phyloP scores from a whole-genome alignment of 2,329 filamentous ascomycete genomes.

The Stachybotrys elegans region DNA sequence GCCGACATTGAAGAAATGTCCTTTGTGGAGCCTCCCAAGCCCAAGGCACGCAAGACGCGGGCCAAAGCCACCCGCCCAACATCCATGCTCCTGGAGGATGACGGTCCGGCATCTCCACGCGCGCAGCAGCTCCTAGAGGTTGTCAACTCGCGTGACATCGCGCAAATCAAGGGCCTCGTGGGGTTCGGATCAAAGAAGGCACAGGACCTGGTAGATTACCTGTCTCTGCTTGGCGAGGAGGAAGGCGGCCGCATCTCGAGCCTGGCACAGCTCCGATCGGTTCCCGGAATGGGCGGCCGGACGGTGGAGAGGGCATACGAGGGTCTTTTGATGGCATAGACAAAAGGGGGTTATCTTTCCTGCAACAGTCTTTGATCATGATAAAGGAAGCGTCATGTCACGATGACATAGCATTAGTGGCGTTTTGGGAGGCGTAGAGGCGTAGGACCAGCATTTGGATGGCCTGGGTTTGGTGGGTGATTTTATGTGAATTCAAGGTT shows the following conservation, averaged over 20 bases:
- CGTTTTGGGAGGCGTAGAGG: background rate
- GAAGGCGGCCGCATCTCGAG: slow-evolving; percentile 38
- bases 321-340: slow-evolving; percentile 29
- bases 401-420: too few species aligned
- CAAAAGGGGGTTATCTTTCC: background rate
- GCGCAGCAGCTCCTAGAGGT: slow-evolving; percentile 61
- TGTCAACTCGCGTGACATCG: slow-evolving; percentile 67
- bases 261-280: slow-evolving; percentile 44
- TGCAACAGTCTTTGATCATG: too few species aligned
- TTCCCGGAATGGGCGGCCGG: slow-evolving; percentile 53
- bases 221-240: slow-evolving; percentile 39
- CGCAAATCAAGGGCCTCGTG: slow-evolving; percentile 59
- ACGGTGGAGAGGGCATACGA: slow-evolving; percentile 53
- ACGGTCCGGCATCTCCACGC: slow-evolving; percentile 43
- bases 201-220: slow-evolving; percentile 50
- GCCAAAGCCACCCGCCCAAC: slow-evolving; percentile 15
- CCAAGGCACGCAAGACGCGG: slow-evolving; percentile 25
- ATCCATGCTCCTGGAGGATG: slow-evolving; percentile 31
- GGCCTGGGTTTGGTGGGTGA: too few species aligned
- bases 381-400: too few species aligned
- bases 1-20: slow-evolving; percentile 35
- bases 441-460: background rate
- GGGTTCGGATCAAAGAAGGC: slow-evolving; percentile 72
- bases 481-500: too few species aligned
- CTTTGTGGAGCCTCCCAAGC: slow-evolving; percentile 20